Conservation (phyloP, 176 grass and related monocot species). For the Oryza meridionalis region DNA sequence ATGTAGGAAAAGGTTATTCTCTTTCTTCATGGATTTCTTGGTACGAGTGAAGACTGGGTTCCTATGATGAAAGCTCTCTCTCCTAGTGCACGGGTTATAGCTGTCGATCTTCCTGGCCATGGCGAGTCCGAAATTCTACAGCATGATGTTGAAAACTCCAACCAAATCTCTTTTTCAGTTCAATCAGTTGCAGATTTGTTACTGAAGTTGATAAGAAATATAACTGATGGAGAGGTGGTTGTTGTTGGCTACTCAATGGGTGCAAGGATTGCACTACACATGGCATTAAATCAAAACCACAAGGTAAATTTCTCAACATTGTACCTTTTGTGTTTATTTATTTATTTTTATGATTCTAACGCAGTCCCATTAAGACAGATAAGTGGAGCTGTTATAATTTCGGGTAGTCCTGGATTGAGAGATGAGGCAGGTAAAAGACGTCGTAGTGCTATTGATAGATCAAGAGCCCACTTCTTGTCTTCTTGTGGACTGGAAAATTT, state of each 20-base stretch:
- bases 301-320: conserved; percentile 59
- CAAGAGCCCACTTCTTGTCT: conserved; percentile 74
- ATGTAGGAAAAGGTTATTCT: conserved; percentile 77
- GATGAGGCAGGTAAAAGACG: conserved; percentile 61
- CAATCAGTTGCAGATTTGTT: conserved; percentile 69
- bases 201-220: conserved; percentile 62
- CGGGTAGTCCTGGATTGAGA: conserved; percentile 85
- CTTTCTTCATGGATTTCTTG: conserved; percentile 99
- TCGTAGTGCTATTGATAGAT: conserved; percentile 65
- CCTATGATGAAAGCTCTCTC: conserved; percentile 81
- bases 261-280: conserved; percentile 90
- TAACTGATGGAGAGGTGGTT: conserved; percentile 65
- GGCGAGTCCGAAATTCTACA: conserved; percentile 61
- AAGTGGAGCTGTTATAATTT: conserved; percentile 83
- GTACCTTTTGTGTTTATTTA: conserved; percentile 15
- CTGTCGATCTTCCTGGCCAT: conserved; percentile 92
- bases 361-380: conserved; percentile 53
- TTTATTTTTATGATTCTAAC: conserved; percentile 39
- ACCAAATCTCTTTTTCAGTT: conserved; percentile 52
- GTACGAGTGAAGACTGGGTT: conserved; percentile 84
- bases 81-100: conserved; percentile 53
- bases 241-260: conserved; percentile 97
- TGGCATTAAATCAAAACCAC: conserved; percentile 71
- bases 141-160: conserved; percentile 37
- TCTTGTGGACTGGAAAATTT: conserved; percentile 73